Conservation (phyloP, 1,284 basidiomycete genomes). For the Ceratobasidium sp. region DNA sequence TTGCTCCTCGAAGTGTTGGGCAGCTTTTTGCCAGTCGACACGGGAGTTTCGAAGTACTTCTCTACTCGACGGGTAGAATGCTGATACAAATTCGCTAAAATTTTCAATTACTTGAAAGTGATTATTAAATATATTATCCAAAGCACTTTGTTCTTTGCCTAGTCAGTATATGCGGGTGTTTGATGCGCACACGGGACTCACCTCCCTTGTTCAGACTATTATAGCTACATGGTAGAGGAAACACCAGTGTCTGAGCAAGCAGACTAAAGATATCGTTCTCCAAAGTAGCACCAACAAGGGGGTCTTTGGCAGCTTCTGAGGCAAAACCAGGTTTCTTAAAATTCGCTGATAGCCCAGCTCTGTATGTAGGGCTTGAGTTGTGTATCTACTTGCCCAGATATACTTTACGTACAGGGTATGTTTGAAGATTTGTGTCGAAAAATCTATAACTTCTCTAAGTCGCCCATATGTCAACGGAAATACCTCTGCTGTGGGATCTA, state of each 20-base stretch:
- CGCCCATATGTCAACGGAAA: background rate
- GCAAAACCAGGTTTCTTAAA: background rate
- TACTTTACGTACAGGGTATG: background rate
- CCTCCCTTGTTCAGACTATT: background rate
- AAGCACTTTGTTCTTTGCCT: background rate
- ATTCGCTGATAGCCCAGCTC: background rate
- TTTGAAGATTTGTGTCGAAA: background rate
- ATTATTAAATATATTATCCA: background rate
- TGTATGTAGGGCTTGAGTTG: background rate
- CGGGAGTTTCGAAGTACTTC: background rate
- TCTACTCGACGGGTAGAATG: background rate
- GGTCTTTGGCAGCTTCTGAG: background rate
- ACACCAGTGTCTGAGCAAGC: background rate
- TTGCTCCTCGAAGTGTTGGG: background rate
- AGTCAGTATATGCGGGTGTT: background rate
- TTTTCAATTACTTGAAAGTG: background rate
- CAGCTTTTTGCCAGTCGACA: background rate
- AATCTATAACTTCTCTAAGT: background rate
- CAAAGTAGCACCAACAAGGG: background rate
- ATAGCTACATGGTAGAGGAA: background rate
- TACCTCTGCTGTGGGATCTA: background rate
- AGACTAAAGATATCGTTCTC: background rate
- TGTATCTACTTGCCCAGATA: too few species aligned
- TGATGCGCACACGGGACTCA: background rate
- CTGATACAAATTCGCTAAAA: background rate